Base-by-base conservation (phyloP, 768 basidiomycete species). In the Tricholoma matsutake region DNA sequence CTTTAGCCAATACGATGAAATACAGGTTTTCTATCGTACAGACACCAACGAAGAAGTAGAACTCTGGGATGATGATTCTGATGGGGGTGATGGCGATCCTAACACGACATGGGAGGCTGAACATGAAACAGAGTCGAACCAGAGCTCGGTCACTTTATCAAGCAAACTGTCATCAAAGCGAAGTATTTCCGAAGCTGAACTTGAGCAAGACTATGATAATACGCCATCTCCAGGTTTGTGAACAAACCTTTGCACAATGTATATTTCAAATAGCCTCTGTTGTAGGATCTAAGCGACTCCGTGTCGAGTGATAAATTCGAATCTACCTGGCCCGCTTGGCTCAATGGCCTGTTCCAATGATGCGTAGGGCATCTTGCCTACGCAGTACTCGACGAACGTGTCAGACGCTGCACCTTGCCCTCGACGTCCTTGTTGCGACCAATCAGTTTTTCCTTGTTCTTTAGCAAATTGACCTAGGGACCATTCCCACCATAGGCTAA, bases 151-250 rank as follows among this genome's bases (percentile, higher is more conserved):
- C 53, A 85, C 85, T 1, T 72, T 86, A 54, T 85, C 84, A 11
- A 86, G 84, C 67, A 83, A 75, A 66, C 75, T 82, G 41, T 85
- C 85, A 13, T 62, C 66, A 22, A 88, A 88, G 71, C 80, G 85
- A 41, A 82, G 82, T 59, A 77, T 83, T 60, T 65, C 64, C 22
- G 72, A 74, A 43, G 64, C 69, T 13, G 79, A 79, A 58, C 53
- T 65, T 5, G 75, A 73, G 37, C 71, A 71, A 9, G 68, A 66
- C 9, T 65, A 64, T 39, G 70, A 69, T 57, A 66, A 70, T 41
- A 71, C 71, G 6, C 58, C 60, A 25, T 65, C 83, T 60, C 82
- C 84, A 66, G 82, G 85, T 84, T 59, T 20, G 68, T 57, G 34
- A 60, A 5, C 18, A 28, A 25, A 28, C 8, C 2, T 43, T 55